These are phyloP conservation scores for Yamadazyma oceani DNA, from an alignment of 1,139 yeast genomes.

Conservation along the genomic window DNA sequence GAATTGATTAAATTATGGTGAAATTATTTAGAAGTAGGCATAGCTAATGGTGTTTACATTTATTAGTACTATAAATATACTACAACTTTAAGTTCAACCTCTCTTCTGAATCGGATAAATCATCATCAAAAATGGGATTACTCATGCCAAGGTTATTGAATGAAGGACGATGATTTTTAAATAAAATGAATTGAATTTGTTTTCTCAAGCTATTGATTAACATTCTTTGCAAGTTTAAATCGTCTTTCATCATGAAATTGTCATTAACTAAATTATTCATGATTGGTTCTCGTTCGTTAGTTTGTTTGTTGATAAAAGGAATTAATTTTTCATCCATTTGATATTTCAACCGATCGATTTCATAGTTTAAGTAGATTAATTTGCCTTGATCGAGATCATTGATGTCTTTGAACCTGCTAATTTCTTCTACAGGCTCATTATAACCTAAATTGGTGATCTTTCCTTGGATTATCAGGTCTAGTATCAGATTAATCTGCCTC, in stretches of 20 bases:
- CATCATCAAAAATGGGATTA: conserved; percentile 15
- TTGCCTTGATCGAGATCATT: conserved; percentile 30
- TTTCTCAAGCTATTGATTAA: conserved; percentile 49
- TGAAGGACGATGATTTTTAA: conserved; percentile 33
- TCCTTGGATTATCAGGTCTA: conserved; percentile 52
- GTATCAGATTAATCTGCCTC: conserved; percentile 44
- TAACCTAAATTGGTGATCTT: conserved; percentile 53
- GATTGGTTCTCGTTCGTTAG: conserved; percentile 37
- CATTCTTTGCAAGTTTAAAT: conserved; percentile 46
- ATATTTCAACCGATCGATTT: conserved; percentile 39
- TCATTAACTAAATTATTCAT: conserved; percentile 43
- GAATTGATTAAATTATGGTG: conserved; percentile 56
- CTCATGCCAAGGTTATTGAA: conserved; percentile 11
- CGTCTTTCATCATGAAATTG: conserved; percentile 48
- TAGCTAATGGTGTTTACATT: neutral
- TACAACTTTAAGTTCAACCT: conserved; percentile 34
- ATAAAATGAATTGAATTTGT: conserved; percentile 50
- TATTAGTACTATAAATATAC: no score
- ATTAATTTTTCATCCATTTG: conserved; percentile 44
- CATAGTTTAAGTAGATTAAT: conserved; percentile 35
- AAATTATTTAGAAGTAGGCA: no score
- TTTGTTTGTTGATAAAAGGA: conserved; percentile 37
- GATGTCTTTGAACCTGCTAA: conserved; percentile 26
- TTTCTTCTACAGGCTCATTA: conserved; percentile 47
- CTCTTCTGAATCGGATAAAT: conserved; percentile 34